Percentiles rank a stretch among this genome's conserved stretches.
phyloP scores from a whole-genome alignment of 148 eudicot species.

The Heliamphora exappendiculata region DNA sequence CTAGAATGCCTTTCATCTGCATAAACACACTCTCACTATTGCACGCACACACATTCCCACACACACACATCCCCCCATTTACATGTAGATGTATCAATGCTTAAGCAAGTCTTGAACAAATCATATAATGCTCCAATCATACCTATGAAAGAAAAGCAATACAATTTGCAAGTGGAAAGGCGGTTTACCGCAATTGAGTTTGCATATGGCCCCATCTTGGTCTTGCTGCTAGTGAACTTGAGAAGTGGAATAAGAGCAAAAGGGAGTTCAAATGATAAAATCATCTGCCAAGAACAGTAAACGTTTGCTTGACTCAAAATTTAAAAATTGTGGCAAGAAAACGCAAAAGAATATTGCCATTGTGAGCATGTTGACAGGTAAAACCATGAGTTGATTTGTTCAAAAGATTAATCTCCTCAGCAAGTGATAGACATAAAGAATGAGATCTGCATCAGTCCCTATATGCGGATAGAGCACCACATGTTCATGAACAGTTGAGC shows the following conservation, averaged over 20 bases:
- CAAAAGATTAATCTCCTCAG: not conserved
- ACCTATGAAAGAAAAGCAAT: not conserved
- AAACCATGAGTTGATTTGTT: not conserved
- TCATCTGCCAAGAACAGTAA: constrained; percentile 56
- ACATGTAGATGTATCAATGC: not conserved
- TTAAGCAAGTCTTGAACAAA: not conserved
- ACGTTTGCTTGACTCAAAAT: constrained; percentile 10
- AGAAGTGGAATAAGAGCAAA: constrained; percentile 98
- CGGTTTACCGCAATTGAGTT: constrained; percentile 56
- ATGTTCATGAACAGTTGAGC: not conserved
- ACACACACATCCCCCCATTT: not conserved
- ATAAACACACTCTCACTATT: not conserved
- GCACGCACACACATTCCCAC: not conserved
- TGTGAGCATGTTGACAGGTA: not conserved
- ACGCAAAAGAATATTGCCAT: not conserved
- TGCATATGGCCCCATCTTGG: constrained; percentile 81
- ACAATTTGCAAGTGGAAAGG: not conserved
- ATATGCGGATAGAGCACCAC: not conserved
- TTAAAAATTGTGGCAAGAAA: not conserved
- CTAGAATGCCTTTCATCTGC: not conserved
- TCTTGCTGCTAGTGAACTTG: constrained; percentile 93
- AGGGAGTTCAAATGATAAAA: constrained; percentile 94
- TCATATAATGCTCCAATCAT: not conserved
- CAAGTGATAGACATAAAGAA: not conserved
- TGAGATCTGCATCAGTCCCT: not conserved